These are phyloP conservation scores for Citrus sp. DNA, from an alignment of 345 rosid species.

Conservation along the genomic window DNA sequence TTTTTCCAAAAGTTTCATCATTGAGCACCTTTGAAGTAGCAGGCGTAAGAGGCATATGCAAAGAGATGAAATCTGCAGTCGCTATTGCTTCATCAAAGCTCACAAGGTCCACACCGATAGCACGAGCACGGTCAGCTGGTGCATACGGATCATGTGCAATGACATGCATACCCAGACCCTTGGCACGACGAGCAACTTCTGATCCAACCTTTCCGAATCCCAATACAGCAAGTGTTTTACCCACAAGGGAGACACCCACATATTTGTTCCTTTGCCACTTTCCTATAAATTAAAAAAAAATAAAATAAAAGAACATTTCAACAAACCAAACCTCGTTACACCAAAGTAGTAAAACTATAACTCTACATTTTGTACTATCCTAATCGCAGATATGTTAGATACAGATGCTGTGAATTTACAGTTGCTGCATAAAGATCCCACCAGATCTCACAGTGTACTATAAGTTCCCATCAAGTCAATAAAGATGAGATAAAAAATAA, in stretches of 20 bases:
- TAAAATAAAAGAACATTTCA: too few relatives aligned
- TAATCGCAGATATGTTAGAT: too few relatives aligned
- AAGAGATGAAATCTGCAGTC: conserved; percentile 76
- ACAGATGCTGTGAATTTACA: too few relatives aligned
- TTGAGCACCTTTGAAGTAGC: conserved; percentile 69
- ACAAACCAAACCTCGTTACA: neutral
- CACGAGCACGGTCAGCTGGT: conserved; percentile 85
- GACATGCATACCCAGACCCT: conserved; percentile 92
- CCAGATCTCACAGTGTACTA: neutral
- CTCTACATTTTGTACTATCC: neutral
- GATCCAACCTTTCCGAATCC: conserved; percentile 94
- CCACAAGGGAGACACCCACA: conserved; percentile 86
- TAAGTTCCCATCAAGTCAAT: neutral
- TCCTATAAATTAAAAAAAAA: conserved; percentile 34
- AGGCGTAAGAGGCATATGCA: conserved; percentile 90
- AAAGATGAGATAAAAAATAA: neutral
- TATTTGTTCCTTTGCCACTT: conserved; percentile 83
- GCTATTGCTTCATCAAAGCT: conserved; percentile 76
- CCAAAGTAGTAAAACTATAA: neutral
- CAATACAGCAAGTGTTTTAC: conserved; percentile 74
- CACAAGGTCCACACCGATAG: conserved; percentile 75
- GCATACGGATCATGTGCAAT: conserved; percentile 91
- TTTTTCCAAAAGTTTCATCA: conserved; percentile 75
- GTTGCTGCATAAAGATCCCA: neutral
- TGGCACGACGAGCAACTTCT: conserved; percentile 85